A percentile compares a stretch with the other conserved stretches of the same genome.
Conservation (phyloP, 352 stramenopile genomes). For the Pythium periplocum region DNA sequence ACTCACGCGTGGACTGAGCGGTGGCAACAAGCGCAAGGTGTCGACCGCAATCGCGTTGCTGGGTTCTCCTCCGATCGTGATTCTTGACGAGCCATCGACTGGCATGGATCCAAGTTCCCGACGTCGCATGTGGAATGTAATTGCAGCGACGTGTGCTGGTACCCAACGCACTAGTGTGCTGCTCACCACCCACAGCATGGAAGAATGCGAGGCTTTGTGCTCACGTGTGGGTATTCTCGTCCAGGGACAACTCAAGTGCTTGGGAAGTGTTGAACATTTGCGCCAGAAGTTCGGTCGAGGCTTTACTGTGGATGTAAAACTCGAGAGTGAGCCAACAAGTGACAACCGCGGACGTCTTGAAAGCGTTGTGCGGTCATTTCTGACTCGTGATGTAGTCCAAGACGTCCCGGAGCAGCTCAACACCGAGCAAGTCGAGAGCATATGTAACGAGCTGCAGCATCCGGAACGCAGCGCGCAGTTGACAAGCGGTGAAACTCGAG, state of each 20-base stretch:
- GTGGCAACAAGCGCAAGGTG: slow-evolving; percentile 95
- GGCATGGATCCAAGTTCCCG: slow-evolving; percentile 91
- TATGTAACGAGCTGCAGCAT: not conserved
- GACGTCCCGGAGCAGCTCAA: not conserved
- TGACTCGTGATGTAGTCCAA: not conserved
- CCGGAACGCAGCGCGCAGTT: not conserved
- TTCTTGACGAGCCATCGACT: slow-evolving; percentile 95
- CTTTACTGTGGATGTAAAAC: slow-evolving; percentile 74
- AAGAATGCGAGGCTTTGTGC: slow-evolving; percentile 34
- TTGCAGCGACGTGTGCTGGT: slow-evolving; percentile 46
- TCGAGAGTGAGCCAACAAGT: slow-evolving; percentile 30
- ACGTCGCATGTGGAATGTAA: slow-evolving; percentile 91
- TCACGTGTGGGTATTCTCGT: slow-evolving; percentile 32
- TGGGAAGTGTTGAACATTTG: slow-evolving; percentile 80
- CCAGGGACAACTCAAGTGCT: slow-evolving; percentile 24
- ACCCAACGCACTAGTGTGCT: slow-evolving; percentile 23
- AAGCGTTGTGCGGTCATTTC: not conserved
- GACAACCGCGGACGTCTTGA: slow-evolving; percentile 5
- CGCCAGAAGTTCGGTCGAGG: slow-evolving; percentile 90
- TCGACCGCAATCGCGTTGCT: slow-evolving; percentile 94
- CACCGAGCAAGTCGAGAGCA: not conserved
- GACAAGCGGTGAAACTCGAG: not conserved
- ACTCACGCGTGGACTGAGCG: slow-evolving; percentile 40
- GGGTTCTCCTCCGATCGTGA: slow-evolving; percentile 89
- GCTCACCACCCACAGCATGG: slow-evolving; percentile 37